Evolutionary conservation across 1,284 basidiomycete genomes (phyloP).

Genomic region (Leccinum subrobustum): DNA sequence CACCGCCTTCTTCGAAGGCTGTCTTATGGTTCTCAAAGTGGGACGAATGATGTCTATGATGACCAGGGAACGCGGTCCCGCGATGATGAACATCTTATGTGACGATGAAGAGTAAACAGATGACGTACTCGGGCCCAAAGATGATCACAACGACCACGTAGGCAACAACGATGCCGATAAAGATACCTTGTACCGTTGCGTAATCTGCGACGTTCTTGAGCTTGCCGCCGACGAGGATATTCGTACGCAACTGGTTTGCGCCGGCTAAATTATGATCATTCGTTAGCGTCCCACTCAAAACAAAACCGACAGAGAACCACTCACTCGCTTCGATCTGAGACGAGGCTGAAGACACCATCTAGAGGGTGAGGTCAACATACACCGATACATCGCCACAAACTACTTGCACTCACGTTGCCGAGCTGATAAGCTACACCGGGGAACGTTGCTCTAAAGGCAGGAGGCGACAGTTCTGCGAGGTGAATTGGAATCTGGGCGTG

Average conservation of each 20-base stretch:
- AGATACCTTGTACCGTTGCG: constrained; percentile 82
- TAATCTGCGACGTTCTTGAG: constrained; percentile 66
- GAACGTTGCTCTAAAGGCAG: constrained; percentile 92
- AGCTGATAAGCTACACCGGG: constrained; percentile 90
- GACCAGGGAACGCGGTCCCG: background rate
- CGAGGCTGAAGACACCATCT: constrained; percentile 86
- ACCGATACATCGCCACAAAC: background rate
- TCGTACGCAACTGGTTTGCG: constrained; percentile 55
- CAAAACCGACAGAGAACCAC: constrained; percentile 29
- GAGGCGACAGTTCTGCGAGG: constrained; percentile 85
- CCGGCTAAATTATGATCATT: constrained; percentile 43
- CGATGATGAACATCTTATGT: background rate
- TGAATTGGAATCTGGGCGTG: constrained; percentile 72
- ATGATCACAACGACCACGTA: constrained; percentile 71
- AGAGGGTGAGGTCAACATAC: constrained; percentile 13
- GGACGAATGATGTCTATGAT: constrained; percentile 65
- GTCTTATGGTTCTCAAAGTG: constrained; percentile 84
- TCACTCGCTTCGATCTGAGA: constrained; percentile 89
- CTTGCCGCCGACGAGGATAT: constrained; percentile 46
- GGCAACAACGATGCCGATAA: constrained; percentile 75
- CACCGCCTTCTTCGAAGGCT: constrained; percentile 77
- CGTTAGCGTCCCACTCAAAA: background rate
- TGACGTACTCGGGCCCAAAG: constrained; percentile 69
- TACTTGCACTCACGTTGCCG: constrained; percentile 52
- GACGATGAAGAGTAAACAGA: background rate